Conservation (phyloP, 2,329 filamentous ascomycete genomes). For the Pyrenochaeta sp. region DNA sequence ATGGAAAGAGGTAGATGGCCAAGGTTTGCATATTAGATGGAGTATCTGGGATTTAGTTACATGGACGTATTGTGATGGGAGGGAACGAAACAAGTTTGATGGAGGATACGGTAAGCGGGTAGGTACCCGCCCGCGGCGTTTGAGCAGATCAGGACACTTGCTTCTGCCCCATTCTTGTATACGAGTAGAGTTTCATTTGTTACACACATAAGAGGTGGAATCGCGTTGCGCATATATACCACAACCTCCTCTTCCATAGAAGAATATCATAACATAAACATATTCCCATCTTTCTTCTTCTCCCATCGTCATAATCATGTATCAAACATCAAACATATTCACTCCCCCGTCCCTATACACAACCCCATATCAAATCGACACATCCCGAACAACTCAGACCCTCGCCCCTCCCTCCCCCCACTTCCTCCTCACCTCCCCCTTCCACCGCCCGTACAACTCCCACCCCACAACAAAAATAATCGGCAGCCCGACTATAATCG, state of each 20-base stretch:
- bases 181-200: too few relatives aligned
- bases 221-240: too few relatives aligned
- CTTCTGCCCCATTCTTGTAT: too few relatives aligned
- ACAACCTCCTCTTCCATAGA: not conserved
- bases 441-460: slow-evolving; percentile 41
- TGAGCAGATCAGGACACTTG: too few relatives aligned
- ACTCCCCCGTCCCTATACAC: not conserved
- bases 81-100: too few relatives aligned
- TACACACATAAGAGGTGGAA: too few relatives aligned
- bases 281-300: not conserved
- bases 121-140: too few relatives aligned
- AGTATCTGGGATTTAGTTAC: not conserved
- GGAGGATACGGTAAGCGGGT: too few relatives aligned
- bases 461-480: slow-evolving; percentile 44
- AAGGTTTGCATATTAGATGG: not conserved
- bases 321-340: not conserved
- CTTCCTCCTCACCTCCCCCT: slow-evolving; percentile 23
- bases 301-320: slow-evolving; percentile 2
- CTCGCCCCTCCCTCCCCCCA: slow-evolving; percentile 14
- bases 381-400: not conserved
- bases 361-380: too few relatives aligned
- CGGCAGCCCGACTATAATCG: slow-evolving; percentile 47
- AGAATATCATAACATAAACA: too few relatives aligned
- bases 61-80: not conserved
- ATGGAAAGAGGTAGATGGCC: not conserved